These are phyloP conservation scores for Phalaenopsis aphrodite DNA, from an alignment of 106 monocot species.

Conservation along the genomic window DNA sequence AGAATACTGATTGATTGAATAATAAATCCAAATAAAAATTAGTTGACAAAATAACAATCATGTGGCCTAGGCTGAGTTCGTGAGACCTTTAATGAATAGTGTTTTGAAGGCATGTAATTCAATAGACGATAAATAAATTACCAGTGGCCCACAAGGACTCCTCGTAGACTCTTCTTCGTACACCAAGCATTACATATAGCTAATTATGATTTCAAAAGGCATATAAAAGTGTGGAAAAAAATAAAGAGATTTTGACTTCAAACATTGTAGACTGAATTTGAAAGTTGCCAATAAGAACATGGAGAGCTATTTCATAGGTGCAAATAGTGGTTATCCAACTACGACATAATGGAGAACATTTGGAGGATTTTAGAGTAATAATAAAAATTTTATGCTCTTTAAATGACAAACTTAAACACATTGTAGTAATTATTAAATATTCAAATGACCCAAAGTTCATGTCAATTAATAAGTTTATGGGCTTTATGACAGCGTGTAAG, in stretches of 20 bases:
- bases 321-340: neutral
- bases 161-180: neutral
- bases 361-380: neutral
- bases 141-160: neutral
- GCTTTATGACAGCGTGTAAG: too few species aligned
- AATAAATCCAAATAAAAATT: too few species aligned
- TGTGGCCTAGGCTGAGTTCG: too few species aligned
- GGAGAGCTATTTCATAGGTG: conserved; percentile 3
- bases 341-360: neutral
- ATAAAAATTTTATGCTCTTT: too few species aligned
- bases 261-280: neutral
- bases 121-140: neutral
- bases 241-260: neutral
- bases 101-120: too few species aligned
- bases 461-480: too few species aligned
- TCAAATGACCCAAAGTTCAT: too few species aligned
- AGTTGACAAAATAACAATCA: too few species aligned
- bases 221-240: neutral
- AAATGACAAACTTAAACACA: too few species aligned
- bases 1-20: too few species aligned
- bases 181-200: neutral
- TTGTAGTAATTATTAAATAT: neutral
- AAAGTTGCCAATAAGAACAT: neutral
- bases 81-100: too few species aligned
- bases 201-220: neutral